Base-by-base conservation (phyloP, 1,284 basidiomycete species). In the Trametes hirsuta region DNA sequence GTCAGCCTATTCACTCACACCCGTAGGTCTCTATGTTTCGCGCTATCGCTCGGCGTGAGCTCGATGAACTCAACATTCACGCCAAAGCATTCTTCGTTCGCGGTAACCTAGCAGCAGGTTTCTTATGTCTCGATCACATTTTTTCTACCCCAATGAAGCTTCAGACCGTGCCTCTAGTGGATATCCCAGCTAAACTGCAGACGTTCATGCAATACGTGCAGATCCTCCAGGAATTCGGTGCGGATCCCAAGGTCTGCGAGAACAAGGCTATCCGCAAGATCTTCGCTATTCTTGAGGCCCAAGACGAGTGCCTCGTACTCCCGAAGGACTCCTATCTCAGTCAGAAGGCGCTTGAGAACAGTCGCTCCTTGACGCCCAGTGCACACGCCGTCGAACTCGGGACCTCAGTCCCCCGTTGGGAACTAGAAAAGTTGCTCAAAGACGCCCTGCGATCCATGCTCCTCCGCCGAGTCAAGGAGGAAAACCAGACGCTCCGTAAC, bases 121-220 rank as follows among this genome's bases (percentile, higher is more conserved):
- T 81, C 0, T 70, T 82, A 10, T 82, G 81, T 51, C 63, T 82
- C 5, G 78, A 82, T 62, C 75, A 77, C 56, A 69, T 67, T 25
- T 83, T 81, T 64, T 53, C 52, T 2, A 56, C 55, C 25, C 55
- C 64, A 1, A 59, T 69, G 10, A 56, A 63, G 8, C 53, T 74
- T 18, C 62, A 69, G 14, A 56, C 56, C 10, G 64, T 68, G 6
- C 58, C 65, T 5, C 58, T 62, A 22, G 49, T 65, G 1, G 58
- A 72, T 3, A 71, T 79, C 42, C 66, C 68, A 11, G 36, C 10
- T 0, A 70, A 71, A 14, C 69, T 84, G 21, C 53, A 64, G 1
- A 62, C 68, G 18, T 82, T 83, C 60, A 59, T 69, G 3, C 39
- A 61, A 1, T 85, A 83, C 46, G 65, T 62, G 5, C 68, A 66